Percentiles rank a stretch among this genome's conserved stretches.
phyloP scores from a whole-genome alignment of 495 filamentous ascomycete genomes.

The Penicillium pulvis region DNA sequence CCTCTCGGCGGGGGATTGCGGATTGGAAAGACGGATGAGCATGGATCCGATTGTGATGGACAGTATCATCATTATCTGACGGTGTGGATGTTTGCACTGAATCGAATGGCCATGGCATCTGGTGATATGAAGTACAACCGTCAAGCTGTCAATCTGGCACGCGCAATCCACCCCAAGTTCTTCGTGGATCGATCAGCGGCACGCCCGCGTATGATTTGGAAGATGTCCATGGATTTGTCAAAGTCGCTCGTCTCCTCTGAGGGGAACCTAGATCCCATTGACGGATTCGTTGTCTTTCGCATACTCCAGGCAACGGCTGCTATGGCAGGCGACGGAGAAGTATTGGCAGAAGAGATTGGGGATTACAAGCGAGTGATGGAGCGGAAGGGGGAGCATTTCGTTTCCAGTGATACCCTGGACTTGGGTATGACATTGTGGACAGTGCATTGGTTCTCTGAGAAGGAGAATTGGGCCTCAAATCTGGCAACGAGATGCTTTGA shows the following conservation, averaged over 20 bases:
- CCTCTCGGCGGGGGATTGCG: conserved; percentile 63
- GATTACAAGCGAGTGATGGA: conserved; percentile 62
- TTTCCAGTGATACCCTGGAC: conserved; percentile 59
- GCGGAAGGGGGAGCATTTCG: conserved; percentile 48
- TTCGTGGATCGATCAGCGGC: conserved; percentile 40
- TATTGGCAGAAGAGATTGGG: conserved; percentile 53
- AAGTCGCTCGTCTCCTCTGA: conserved; percentile 53
- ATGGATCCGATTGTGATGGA: conserved; percentile 60
- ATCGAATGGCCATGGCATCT: conserved; percentile 56
- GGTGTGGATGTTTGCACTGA: conserved; percentile 72
- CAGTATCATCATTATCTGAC: conserved; percentile 72
- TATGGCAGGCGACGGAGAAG: conserved; percentile 24
- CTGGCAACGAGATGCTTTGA: conserved; percentile 48
- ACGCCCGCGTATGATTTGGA: conserved; percentile 61
- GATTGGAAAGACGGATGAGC: conserved; percentile 59
- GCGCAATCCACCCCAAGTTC: conserved; percentile 61
- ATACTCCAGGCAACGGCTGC: conserved; percentile 52
- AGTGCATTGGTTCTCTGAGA: conserved; percentile 56
- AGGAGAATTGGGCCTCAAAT: conserved; percentile 53
- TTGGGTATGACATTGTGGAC: conserved; percentile 70
- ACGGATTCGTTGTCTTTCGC: conserved; percentile 59
- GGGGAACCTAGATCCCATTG: conserved; percentile 63
- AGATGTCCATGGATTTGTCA: conserved; percentile 57
- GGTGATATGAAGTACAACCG: conserved; percentile 53
- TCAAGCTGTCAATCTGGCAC: conserved; percentile 58